Evolutionary conservation across 495 filamentous ascomycete genomes (phyloP).

Genomic region (Collariella sp.): DNA sequence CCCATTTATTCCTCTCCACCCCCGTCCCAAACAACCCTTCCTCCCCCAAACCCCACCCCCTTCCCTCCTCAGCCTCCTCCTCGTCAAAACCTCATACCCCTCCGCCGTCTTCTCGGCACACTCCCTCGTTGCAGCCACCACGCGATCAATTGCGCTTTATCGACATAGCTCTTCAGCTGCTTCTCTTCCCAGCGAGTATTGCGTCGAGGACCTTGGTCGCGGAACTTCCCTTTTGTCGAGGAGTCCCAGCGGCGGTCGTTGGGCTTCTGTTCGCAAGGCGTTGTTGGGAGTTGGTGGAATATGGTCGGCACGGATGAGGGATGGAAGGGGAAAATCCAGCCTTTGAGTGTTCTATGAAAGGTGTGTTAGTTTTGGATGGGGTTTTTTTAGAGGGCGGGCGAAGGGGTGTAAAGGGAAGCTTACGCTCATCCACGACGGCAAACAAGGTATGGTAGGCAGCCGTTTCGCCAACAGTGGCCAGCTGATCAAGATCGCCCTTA

Average conservation of each 20-base stretch:
- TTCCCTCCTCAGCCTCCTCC: no score
- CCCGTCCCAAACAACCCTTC: no score
- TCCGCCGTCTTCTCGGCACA: constrained; percentile 25
- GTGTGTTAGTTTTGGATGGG: neutral
- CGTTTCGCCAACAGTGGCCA: constrained; percentile 39
- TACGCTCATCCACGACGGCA: constrained; percentile 36
- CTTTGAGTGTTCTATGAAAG: constrained; percentile 15
- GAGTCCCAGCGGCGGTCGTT: constrained; percentile 44
- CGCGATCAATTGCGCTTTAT: constrained; percentile 50
- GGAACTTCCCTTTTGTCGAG: constrained; percentile 39
- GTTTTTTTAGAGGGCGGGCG: neutral
- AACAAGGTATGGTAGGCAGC: constrained; percentile 43
- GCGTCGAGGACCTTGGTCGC: constrained; percentile 40
- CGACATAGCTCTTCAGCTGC: constrained; percentile 43
- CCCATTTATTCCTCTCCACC: no score
- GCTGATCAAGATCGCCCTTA: constrained; percentile 42
- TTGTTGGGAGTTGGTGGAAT: no score
- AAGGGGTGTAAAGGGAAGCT: constrained; percentile 20
- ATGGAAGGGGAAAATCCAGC: constrained; percentile 35
- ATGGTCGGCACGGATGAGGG: no score
- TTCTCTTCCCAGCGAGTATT: constrained; percentile 51
- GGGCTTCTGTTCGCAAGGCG: no score
- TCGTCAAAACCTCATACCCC: no score
- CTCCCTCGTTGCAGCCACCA: constrained; percentile 38
- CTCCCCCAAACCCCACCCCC: no score